Evolutionary conservation across 495 filamentous ascomycete species (phyloP), one percentile per base, ranked within the genome.

Genomic region (Aspergillus steynii): DNA sequence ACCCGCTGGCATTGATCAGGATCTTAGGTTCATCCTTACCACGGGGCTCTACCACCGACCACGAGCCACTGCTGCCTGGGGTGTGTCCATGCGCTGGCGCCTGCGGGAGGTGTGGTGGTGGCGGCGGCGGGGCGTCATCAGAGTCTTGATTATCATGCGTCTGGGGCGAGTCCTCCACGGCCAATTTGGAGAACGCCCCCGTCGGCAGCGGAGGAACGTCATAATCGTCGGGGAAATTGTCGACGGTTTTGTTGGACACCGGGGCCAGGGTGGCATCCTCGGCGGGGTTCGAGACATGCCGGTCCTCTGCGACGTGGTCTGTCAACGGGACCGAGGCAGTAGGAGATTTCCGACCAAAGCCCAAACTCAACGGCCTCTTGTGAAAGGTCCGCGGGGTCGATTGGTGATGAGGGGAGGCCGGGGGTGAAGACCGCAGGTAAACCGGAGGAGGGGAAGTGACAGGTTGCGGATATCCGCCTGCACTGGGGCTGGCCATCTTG

Each of bases 401-500:
- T 63, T 71, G 56, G 52, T 66, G 63, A 47, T 60, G 69, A 45
- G 60, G 57, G 27, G 61, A 55, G 15, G 70, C 61, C 7, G 74
- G 73, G 55, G 77, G 74, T 29, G 78, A 73, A 34, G 76, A 72
- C 55, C 71, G 74, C 51, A 77, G 69, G 61, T 79, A 79, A 55
- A 74, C 77, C 29, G 78, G 71, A 15, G 78, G 73, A 61, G 77
- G 77, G 60, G 76, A 71, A 31, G 77, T 68, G 37, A 75, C 57
- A 29, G 73, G 64, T 37, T 69, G 76, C 50, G 59, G 68, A 49
- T 72, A 69, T 26, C 55, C 50, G 54, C 61, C 62, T 50, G 65
- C 65, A 28, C 72, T 58, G 14, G 73, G 65, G 61, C 63, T 68
- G 20, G 75, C 73, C 75, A 79, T 78, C 55, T 32, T 60, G 55